Conservation (phyloP, 345 rosid genomes). For the Clarkia xantiana region DNA sequence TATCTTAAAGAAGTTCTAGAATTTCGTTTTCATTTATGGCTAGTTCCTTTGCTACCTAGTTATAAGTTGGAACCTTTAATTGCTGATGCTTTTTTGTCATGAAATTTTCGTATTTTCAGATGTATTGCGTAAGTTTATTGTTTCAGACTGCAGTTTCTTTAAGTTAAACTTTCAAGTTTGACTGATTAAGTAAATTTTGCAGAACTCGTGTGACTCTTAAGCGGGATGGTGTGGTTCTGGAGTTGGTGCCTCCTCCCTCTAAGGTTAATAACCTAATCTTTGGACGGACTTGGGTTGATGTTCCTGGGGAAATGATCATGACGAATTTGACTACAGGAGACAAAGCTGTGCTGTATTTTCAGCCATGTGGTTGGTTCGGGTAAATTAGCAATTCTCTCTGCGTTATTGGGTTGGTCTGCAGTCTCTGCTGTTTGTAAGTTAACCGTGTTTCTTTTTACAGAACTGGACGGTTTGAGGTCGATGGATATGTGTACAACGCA, state of each 20-base stretch:
- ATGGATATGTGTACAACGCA: conserved; percentile 66
- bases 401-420: neutral
- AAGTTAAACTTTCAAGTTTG: no score
- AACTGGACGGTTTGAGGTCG: conserved; percentile 78
- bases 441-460: conserved; percentile 20
- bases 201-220: conserved; percentile 60
- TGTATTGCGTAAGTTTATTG: no score
- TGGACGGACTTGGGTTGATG: conserved; percentile 76
- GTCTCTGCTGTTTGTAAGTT: neutral
- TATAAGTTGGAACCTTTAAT: no score
- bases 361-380: conserved; percentile 90
- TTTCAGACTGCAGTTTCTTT: no score
- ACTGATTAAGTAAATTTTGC: conserved; percentile 9
- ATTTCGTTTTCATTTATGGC: no score
- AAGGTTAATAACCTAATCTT: conserved; percentile 62
- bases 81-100: no score
- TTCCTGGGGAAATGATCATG: conserved; percentile 74
- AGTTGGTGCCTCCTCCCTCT: conserved; percentile 67
- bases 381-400: conserved; percentile 13
- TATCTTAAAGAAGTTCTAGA: no score
- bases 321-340: conserved; percentile 63
- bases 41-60: no score
- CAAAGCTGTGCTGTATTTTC: conserved; percentile 62
- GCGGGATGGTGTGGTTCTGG: conserved; percentile 54
- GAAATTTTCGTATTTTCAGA: no score